Evolutionary conservation across 768 basidiomycete genomes (phyloP).

Genomic region (Hypholoma fasciculare): DNA sequence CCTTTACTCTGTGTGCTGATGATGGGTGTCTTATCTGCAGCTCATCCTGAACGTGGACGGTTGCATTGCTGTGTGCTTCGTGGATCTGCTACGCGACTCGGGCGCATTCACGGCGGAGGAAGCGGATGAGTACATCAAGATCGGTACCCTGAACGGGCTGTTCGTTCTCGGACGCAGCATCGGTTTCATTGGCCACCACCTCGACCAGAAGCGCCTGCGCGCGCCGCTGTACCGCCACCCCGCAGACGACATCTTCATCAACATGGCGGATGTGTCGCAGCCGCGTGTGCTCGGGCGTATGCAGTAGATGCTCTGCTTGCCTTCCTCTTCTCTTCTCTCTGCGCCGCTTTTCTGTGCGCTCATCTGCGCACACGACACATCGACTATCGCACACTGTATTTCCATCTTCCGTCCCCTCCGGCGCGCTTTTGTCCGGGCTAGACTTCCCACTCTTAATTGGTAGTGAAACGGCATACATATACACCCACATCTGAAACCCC

Average conservation of each 20-base stretch:
- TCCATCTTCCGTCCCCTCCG: no score
- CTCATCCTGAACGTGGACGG: slow-evolving; percentile 97
- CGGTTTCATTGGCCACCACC: slow-evolving; percentile 95
- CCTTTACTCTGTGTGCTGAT: not conserved
- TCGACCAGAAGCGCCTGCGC: slow-evolving; percentile 94
- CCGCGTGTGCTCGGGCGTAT: slow-evolving; percentile 73
- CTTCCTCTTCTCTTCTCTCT: no score
- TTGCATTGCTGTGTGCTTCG: slow-evolving; percentile 94
- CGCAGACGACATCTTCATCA: slow-evolving; percentile 95
- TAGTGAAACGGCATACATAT: no score
- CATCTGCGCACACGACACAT: no score
- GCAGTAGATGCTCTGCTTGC: slow-evolving; percentile 15
- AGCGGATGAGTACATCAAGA: slow-evolving; percentile 97
- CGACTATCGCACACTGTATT: no score
- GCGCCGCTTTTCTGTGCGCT: no score
- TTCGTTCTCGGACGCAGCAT: slow-evolving; percentile 98
- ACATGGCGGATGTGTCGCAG: slow-evolving; percentile 84
- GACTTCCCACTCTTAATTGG: no score
- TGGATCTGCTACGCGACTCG: slow-evolving; percentile 87
- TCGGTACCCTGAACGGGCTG: slow-evolving; percentile 92
- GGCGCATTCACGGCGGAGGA: slow-evolving; percentile 96
- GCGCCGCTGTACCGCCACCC: slow-evolving; percentile 94
- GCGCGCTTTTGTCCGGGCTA: no score
- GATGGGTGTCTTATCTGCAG: slow-evolving; percentile 30
- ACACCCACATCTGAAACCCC: no score